These are phyloP conservation scores for Pythium monospermum DNA, from an alignment of 352 stramenopile species.

Conservation along the genomic window DNA sequence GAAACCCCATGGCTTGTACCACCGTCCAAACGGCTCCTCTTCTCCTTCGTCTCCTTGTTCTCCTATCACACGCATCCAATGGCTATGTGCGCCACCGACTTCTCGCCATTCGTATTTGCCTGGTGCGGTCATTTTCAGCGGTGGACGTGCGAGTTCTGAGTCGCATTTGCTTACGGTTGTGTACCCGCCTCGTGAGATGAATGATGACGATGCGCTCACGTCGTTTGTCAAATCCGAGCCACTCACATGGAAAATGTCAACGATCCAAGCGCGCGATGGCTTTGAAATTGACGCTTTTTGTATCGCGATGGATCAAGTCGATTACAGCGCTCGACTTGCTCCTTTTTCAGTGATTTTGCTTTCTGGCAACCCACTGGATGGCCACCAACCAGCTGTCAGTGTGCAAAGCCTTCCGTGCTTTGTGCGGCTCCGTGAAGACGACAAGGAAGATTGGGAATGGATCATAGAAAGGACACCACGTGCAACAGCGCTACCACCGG, in stretches of 20 bases:
- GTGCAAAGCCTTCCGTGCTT: slow-evolving; percentile 66
- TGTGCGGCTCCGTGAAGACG: slow-evolving; percentile 39
- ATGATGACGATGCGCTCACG: slow-evolving; percentile 39
- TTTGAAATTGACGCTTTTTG: slow-evolving; percentile 48
- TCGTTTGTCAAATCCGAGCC: slow-evolving; percentile 55
- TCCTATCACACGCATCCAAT: slow-evolving; percentile 46
- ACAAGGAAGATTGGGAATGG: slow-evolving; percentile 77
- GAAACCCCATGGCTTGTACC: slow-evolving; percentile 40
- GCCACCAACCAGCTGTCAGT: slow-evolving; percentile 50
- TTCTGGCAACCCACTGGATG: slow-evolving; percentile 69
- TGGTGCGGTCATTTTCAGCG: slow-evolving; percentile 47
- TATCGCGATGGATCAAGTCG: slow-evolving; percentile 46
- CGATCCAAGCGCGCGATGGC: slow-evolving; percentile 40
- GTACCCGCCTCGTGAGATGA: slow-evolving; percentile 27
- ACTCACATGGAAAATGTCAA: slow-evolving; percentile 43
- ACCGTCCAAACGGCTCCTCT: background rate
- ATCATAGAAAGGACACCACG: slow-evolving; percentile 30
- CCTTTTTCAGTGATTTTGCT: slow-evolving; percentile 62
- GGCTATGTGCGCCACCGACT: slow-evolving; percentile 54
- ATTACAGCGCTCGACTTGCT: slow-evolving; percentile 39
- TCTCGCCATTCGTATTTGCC: slow-evolving; percentile 44
- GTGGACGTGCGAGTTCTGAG: slow-evolving; percentile 22
- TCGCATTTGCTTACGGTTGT: slow-evolving; percentile 39
- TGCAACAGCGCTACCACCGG: slow-evolving; percentile 26
- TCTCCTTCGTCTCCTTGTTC: background rate